A percentile compares a stretch with the other conserved stretches of the same genome.
phyloP scores from a whole-genome alignment of 2,329 filamentous ascomycete species.

The Daldinia eschscholtzii region DNA sequence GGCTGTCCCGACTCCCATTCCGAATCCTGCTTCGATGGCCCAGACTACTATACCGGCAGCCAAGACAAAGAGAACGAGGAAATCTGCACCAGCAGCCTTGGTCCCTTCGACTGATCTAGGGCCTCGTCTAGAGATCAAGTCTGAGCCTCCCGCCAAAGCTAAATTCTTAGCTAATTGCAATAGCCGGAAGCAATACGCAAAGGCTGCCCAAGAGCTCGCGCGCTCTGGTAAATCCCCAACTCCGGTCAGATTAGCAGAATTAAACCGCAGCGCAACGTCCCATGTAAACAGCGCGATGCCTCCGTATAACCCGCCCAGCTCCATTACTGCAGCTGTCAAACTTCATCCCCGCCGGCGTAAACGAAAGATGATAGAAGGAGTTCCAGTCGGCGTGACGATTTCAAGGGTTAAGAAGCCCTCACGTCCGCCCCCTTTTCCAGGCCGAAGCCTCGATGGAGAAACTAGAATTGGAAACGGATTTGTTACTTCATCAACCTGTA shows the following conservation, averaged over 20 bases:
- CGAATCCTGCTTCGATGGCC: conserved; percentile 28
- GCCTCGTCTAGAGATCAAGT: conserved; percentile 10
- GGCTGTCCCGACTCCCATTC: conserved; percentile 43
- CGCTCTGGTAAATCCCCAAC: conserved; percentile 45
- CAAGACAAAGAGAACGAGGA: conserved; percentile 55
- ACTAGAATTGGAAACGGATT: conserved; percentile 9
- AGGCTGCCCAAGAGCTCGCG: conserved; percentile 46
- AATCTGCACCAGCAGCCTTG: conserved; percentile 57
- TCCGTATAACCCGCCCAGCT: conserved; percentile 49
- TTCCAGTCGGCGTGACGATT: conserved; percentile 30
- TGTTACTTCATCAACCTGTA: conserved; percentile 11
- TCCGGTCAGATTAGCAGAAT: conserved; percentile 32
- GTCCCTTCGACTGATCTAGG: conserved; percentile 23
- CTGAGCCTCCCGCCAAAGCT: conserved; percentile 17
- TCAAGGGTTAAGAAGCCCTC: conserved; percentile 13
- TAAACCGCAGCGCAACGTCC: conserved; percentile 25
- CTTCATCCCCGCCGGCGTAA: conserved; percentile 61
- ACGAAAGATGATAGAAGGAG: conserved; percentile 54
- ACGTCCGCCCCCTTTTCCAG: conserved; percentile 21
- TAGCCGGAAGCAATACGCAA: conserved; percentile 45
- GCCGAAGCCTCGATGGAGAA: conserved; percentile 2
- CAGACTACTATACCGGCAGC: conserved; percentile 34
- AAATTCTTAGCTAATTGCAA: conserved; percentile 33
- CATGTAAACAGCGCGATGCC: conserved; percentile 18
- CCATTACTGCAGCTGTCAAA: conserved; percentile 67